Conservation (phyloP, 2,329 filamentous ascomycete genomes). For the Mycocentrospora acerina region DNA sequence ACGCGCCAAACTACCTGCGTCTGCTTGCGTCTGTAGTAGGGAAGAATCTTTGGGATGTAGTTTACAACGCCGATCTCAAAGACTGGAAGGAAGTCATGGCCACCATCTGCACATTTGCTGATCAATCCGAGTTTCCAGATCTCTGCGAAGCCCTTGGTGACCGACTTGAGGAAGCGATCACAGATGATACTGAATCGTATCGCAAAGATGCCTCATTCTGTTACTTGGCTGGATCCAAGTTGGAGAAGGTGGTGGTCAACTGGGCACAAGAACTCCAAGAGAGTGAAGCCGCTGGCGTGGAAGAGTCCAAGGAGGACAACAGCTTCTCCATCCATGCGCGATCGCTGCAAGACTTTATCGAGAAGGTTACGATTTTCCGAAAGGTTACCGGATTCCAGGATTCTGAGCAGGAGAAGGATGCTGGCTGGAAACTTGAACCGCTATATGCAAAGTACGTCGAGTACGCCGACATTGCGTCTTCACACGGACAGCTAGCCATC, state of each 20-base stretch:
- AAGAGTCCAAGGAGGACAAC: constrained; percentile 70
- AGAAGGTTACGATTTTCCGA: constrained; percentile 97
- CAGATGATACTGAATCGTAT: constrained; percentile 51
- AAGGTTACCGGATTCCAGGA: constrained; percentile 92
- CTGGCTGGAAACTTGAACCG: constrained; percentile 83
- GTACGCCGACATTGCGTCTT: constrained; percentile 91
- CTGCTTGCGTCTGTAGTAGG: constrained; percentile 87
- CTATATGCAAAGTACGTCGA: constrained; percentile 96
- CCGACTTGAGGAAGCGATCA: constrained; percentile 71
- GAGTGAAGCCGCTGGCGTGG: constrained; percentile 72
- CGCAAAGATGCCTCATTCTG: constrained; percentile 95
- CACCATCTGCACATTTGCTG: constrained; percentile 90
- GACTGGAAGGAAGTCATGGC: constrained; percentile 99
- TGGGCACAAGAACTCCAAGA: constrained; percentile 91
- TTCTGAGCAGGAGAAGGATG: constrained; percentile 66
- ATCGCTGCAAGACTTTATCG: constrained; percentile 88
- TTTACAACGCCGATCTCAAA: constrained; percentile 88
- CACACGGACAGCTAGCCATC: constrained; percentile 80
- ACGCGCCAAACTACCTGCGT: constrained; percentile 87
- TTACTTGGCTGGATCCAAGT: constrained; percentile 90
- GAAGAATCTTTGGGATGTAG: constrained; percentile 97
- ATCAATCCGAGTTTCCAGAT: constrained; percentile 87
- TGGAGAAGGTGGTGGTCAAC: constrained; percentile 94
- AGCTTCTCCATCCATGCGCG: constrained; percentile 90
- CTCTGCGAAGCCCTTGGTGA: constrained; percentile 95